phyloP scores from a whole-genome alignment of 148 eudicot genomes.

The Vaccinium corymbosum region DNA sequence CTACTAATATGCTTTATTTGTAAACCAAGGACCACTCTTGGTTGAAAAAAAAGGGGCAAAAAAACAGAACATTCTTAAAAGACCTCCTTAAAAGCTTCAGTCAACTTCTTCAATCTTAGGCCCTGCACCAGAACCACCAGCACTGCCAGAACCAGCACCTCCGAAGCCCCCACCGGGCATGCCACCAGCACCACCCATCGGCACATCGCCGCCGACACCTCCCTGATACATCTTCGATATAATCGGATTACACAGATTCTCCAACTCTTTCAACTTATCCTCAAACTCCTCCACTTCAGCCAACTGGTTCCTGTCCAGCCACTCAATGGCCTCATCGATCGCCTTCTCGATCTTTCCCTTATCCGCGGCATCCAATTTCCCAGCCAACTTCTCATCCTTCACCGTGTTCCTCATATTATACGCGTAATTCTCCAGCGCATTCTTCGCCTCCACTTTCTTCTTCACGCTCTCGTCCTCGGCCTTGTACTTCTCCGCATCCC shows the following conservation, averaged over 20 bases:
- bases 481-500: constrained; percentile 17
- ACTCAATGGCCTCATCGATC: constrained; percentile 1
- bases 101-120: constrained; percentile 21
- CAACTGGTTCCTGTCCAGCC: constrained; percentile 13
- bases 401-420: constrained; percentile 13
- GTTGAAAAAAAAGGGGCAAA: background rate
- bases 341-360: constrained; percentile 16
- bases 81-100: background rate
- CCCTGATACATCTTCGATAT: constrained; percentile 16
- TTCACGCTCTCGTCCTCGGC: constrained; percentile 3
- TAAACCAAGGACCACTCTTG: background rate
- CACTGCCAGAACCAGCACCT: background rate
- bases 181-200: background rate
- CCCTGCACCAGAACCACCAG: constrained; percentile 1
- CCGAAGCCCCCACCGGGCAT: constrained; percentile 7
- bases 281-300: constrained; percentile 18
- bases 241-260: constrained; percentile 2
- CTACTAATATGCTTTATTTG: background rate
- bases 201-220: constrained; percentile 7
- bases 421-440: constrained; percentile 10
- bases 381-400: constrained; percentile 12
- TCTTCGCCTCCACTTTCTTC: constrained; percentile 16
- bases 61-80: background rate
- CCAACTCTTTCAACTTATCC: constrained; percentile 17
- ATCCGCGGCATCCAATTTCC: constrained; percentile 9